Evolutionary conservation across 2,329 filamentous ascomycete genomes (phyloP).

Genomic region (Hirsutella rhossiliensis): DNA sequence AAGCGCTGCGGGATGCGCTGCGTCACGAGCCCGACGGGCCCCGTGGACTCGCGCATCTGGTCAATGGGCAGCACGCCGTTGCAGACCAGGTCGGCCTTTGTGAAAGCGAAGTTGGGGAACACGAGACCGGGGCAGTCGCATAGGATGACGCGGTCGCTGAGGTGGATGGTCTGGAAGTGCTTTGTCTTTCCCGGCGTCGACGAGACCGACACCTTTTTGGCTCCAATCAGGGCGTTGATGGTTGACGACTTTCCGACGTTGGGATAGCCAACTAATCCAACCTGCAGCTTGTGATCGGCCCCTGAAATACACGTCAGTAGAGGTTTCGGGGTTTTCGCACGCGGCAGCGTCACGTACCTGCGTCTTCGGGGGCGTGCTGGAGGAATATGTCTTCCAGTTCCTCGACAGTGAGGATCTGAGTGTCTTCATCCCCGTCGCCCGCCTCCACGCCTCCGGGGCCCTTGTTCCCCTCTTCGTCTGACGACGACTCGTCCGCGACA

Average conservation of each 20-base stretch:
- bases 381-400: slow-evolving; percentile 87
- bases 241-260: slow-evolving; percentile 99
- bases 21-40: slow-evolving; percentile 72
- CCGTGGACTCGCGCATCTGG: slow-evolving; percentile 85
- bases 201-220: slow-evolving; percentile 97
- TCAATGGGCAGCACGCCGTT: slow-evolving; percentile 94
- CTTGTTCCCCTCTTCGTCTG: slow-evolving; percentile 16
- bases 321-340: too few relatives aligned
- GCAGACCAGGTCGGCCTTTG: slow-evolving; percentile 91
- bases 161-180: slow-evolving; percentile 96
- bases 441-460: slow-evolving; percentile 18
- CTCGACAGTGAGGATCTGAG: slow-evolving; percentile 79
- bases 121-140: slow-evolving; percentile 98
- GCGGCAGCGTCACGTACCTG: slow-evolving; percentile 25
- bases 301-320: slow-evolving; percentile 16
- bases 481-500: slow-evolving; percentile 7
- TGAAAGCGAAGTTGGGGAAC: slow-evolving; percentile 94
- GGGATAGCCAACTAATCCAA: slow-evolving; percentile 92
- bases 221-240: slow-evolving; percentile 96
- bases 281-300: slow-evolving; percentile 58
- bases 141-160: slow-evolving; percentile 78
- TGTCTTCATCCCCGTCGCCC: slow-evolving; percentile 36
- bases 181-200: slow-evolving; percentile 97
- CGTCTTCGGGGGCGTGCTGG: slow-evolving; percentile 46
- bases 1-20: slow-evolving; percentile 78